Base-by-base conservation (phyloP, 2,329 filamentous ascomycete genomes). In the Paraphaeosphaeria minitans region DNA sequence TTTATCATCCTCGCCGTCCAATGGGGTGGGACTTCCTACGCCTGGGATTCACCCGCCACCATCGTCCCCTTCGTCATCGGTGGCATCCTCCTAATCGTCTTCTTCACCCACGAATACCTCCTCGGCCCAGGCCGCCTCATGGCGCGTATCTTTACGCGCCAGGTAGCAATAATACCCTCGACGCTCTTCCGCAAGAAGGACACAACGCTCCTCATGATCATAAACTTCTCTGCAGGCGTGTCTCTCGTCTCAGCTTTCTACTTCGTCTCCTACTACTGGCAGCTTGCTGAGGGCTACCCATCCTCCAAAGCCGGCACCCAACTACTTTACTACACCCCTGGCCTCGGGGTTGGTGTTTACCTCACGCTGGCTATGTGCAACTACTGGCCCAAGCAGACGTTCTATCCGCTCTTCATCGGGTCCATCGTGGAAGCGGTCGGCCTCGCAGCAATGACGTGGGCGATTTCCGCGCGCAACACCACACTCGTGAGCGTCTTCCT, bases 241-340 rank as follows among this genome's bases (percentile, higher is more conserved):
- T 81, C 76, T 0, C 73, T 81, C 63, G 82, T 82, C 69, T 78
- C 82, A 13, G 84, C 87, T 0, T 84, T 90, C 63, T 91, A 90
- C 72, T 91, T 90, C 65, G 85, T 88, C 64, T 85, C 85, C 16
- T 82, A 90, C 19, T 91, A 89, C 72, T 90, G 90, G 70, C 84
- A 85, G 1, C 75, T 89, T 16, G 87, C 89, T 0, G 77, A 85
- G 72, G 81, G 79, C 6, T 84, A 84, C 60, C 71, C 63, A 29
- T 79, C 77, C 29, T 82, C 81, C 24, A 61, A 70, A 55, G 68
- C 73, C 2, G 74, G 74, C n/a, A 55, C 71, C 68, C 82, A 87
- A 58, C 77, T 91, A 12, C 74, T 90, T 1, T 89, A 84, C 70
- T 90, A 87, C 64, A 81, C 87, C 1, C 87, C 87, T 0, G 88